Evolutionary conservation across 2,329 filamentous ascomycete genomes (phyloP).

Genomic region (Sporothrix pallida): DNA sequence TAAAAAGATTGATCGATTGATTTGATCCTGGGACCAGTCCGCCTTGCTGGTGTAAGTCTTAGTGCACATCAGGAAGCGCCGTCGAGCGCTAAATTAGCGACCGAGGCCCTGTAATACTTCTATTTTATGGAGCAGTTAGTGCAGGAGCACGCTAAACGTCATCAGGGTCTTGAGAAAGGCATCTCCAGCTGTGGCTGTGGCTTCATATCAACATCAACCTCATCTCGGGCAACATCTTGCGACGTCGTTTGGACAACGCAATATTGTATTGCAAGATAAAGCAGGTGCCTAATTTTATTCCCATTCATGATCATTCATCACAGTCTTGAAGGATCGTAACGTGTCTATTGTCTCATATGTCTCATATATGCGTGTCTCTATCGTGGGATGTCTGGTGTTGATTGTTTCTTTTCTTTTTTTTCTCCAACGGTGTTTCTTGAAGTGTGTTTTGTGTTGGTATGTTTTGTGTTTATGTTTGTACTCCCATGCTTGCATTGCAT

Average conservation of each 20-base stretch:
- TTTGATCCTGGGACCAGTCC: not conserved
- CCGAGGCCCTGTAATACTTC: conserved; percentile 6
- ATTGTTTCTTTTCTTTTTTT: not conserved
- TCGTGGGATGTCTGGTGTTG: not conserved
- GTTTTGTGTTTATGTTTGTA: not conserved
- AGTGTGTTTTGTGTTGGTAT: not conserved
- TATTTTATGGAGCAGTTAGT: conserved; percentile 1
- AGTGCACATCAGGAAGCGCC: not conserved
- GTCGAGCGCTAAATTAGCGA: conserved; percentile 1
- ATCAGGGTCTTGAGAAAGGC: not conserved
- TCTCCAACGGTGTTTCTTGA: not conserved
- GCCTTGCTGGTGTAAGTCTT: not conserved
- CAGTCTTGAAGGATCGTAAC: not conserved
- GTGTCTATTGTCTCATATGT: conserved; percentile 25
- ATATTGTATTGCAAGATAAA: no score
- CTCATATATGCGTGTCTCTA: conserved; percentile 19
- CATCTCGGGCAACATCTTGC: not conserved
- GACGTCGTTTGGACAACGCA: no score
- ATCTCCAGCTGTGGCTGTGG: not conserved
- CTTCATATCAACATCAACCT: not conserved
- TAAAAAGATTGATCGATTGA: not conserved
- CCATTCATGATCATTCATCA: not conserved
- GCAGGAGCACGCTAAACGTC: not conserved
- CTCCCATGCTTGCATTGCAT: not conserved
- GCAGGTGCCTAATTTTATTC: no score